These are phyloP conservation scores for Wickerhamiella brachini DNA, from an alignment of 805 yeast genomes.

Conservation along the genomic window DNA sequence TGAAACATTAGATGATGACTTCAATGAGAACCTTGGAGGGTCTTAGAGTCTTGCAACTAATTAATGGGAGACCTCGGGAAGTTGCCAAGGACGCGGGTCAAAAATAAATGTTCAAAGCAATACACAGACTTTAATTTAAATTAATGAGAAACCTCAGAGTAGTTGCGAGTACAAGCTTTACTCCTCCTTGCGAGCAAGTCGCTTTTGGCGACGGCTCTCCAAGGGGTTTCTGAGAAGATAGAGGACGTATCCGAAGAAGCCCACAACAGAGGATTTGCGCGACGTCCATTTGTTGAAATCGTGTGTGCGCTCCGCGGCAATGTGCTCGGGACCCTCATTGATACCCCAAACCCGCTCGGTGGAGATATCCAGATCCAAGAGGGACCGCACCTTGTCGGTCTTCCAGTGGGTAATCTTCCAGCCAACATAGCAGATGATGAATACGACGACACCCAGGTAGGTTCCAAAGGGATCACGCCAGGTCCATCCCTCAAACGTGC, in stretches of 20 bases:
- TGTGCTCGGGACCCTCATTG: conserved; percentile 17
- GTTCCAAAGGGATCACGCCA: conserved; percentile 33
- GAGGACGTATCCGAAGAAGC: conserved; percentile 2
- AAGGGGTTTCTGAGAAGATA: conserved; percentile 1
- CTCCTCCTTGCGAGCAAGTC: background rate
- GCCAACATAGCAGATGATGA: conserved; percentile 30
- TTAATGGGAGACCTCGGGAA: no score
- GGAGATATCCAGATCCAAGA: conserved; percentile 12
- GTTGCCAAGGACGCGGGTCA: no score
- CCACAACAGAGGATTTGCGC: background rate
- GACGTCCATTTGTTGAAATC: conserved; percentile 2
- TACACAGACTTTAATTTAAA: background rate
- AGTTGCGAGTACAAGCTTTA: background rate
- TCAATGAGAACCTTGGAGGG: no score
- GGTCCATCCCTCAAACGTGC: conserved; percentile 17
- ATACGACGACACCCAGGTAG: conserved; percentile 32
- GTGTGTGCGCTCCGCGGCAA: conserved; percentile 13
- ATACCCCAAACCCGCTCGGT: conserved; percentile 20
- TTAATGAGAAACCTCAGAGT: background rate
- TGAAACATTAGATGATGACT: background rate
- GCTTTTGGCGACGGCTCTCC: conserved; percentile 1
- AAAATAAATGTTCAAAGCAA: no score
- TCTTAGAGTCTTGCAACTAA: no score
- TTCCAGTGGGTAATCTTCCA: conserved; percentile 20
- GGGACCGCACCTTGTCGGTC: conserved; percentile 15